Evolutionary conservation across 2,329 filamentous ascomycete species (phyloP), one percentile per base, ranked within the genome.

Genomic region (Fusarium goolgardi): DNA sequence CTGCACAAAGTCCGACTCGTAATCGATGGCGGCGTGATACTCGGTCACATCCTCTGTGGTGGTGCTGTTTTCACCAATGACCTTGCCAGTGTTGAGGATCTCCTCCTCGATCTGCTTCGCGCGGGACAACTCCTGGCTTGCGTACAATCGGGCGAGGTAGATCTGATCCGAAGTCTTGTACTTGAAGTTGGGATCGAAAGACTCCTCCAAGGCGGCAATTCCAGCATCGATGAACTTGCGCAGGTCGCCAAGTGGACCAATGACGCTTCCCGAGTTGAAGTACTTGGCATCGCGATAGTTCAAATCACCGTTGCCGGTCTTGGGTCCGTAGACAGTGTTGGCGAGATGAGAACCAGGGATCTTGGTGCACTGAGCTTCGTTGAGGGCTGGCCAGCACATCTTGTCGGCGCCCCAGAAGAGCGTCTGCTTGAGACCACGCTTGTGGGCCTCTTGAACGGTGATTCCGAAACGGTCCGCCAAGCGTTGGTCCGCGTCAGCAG

Each of bases 401-500:
- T 83, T 83, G 73, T 83, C 81, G 9, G 81, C 75, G 6, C 82
- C 81, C 67, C 81, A 82, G 56, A 82, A 78, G 51, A 83, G 74
- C 9, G 79, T 80, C 45, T 80, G 78, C 34, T 76, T 74, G 15
- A 80, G 55, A 18, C 77, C 76, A 7, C 69, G 73, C 18, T 63
- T 62, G 27, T 75, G 71, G n/a, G 73, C 64, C 37, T 78, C 74
- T 52, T 75, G 60, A 20, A 76, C 68, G 23, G 71, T 73, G 51
- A 78, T 72, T 4, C 84, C 84, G 65, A 88, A 87, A 39, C 80
- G 82, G 51, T 80, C 76, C 35, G 79, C 77, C 41, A 90, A 76
- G 27, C 83, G 81, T 32, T 77, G 75, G 65, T 91, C 87, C 29
- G 84, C 85, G 51, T 82, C 81, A n/a, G 81, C 78, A 20, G 85